Evolutionary conservation across 2,329 filamentous ascomycete genomes (phyloP).

Genomic region (Claviceps fusiformis): DNA sequence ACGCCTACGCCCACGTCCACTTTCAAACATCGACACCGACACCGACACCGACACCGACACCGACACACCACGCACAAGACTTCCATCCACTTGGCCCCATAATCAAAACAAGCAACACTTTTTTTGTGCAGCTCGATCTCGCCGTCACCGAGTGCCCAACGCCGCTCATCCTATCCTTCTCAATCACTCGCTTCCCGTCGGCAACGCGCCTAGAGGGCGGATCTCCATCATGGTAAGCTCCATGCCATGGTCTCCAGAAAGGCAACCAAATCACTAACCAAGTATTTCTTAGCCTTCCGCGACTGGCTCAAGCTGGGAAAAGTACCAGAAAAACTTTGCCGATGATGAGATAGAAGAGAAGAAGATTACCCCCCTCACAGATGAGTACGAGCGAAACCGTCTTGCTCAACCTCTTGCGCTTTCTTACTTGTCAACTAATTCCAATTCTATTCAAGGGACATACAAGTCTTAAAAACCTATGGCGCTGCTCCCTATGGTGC

Average conservation of each 20-base stretch:
- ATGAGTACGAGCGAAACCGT: conserved; percentile 58
- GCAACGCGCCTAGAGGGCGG: conserved; percentile 15
- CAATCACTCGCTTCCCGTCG: conserved; percentile 2
- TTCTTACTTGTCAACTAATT: conserved; percentile 11
- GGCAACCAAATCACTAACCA: conserved; percentile 13
- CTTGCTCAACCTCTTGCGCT: background rate
- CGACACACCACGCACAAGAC: background rate
- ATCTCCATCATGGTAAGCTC: conserved; percentile 28
- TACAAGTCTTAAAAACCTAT: conserved; percentile 98
- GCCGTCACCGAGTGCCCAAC: too few relatives aligned
- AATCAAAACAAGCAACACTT: background rate
- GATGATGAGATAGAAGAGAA: conserved; percentile 98
- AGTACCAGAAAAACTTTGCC: conserved; percentile 93
- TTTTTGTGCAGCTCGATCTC: background rate
- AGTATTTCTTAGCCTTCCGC: conserved; percentile 63
- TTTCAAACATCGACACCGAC: too few relatives aligned
- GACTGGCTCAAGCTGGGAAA: conserved; percentile 92
- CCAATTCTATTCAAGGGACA: conserved; percentile 52
- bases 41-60: background rate
- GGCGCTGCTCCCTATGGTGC: conserved; percentile 91
- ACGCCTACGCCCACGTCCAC: background rate
- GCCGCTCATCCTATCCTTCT: background rate
- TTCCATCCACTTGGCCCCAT: background rate
- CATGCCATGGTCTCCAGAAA: background rate
- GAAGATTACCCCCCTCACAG: conserved; percentile 94